Evolutionary conservation across 2,329 filamentous ascomycete species (phyloP).

Genomic region (Aspergillus awamori): DNA sequence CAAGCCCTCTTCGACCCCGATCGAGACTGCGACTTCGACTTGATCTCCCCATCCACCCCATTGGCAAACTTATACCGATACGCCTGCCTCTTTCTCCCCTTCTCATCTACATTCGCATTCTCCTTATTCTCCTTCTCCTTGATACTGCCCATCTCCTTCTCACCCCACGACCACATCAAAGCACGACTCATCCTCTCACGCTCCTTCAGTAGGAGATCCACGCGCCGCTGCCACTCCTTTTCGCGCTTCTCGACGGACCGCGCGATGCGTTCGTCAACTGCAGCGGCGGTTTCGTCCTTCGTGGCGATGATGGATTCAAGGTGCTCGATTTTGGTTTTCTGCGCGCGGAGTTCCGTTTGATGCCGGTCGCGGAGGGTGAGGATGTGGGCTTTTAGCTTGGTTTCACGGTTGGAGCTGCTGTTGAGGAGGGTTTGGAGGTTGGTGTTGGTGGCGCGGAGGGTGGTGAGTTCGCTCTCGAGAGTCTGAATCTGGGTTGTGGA

Average conservation of each 20-base stretch:
- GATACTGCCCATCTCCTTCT: slow-evolving; percentile 40
- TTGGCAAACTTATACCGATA: slow-evolving; percentile 44
- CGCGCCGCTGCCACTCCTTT: slow-evolving; percentile 46
- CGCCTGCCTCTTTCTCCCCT: slow-evolving; percentile 31
- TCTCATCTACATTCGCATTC: slow-evolving; percentile 29
- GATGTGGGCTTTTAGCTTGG: slow-evolving; percentile 36
- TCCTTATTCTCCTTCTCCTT: slow-evolving; percentile 23
- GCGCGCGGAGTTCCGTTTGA: slow-evolving; percentile 28
- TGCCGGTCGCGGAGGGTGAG: slow-evolving; percentile 26
- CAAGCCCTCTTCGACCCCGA: not conserved
- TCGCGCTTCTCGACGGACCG: slow-evolving; percentile 47
- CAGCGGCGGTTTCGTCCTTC: slow-evolving; percentile 45
- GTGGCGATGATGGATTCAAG: slow-evolving; percentile 40
- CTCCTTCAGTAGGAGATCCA: slow-evolving; percentile 45
- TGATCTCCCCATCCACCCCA: too few relatives aligned
- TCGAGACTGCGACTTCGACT: too few relatives aligned
- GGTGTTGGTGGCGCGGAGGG: slow-evolving; percentile 41
- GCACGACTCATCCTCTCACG: slow-evolving; percentile 45
- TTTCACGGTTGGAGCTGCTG: slow-evolving; percentile 40
- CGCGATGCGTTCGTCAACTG: slow-evolving; percentile 44
- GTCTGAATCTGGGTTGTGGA: slow-evolving; percentile 27
- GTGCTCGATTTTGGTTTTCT: slow-evolving; percentile 37
- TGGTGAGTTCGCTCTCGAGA: slow-evolving; percentile 42
- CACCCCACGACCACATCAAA: slow-evolving; percentile 45
- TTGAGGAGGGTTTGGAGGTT: slow-evolving; percentile 39